phyloP scores from a whole-genome alignment of 2,329 filamentous ascomycete genomes.

The Didymella lethalis region DNA sequence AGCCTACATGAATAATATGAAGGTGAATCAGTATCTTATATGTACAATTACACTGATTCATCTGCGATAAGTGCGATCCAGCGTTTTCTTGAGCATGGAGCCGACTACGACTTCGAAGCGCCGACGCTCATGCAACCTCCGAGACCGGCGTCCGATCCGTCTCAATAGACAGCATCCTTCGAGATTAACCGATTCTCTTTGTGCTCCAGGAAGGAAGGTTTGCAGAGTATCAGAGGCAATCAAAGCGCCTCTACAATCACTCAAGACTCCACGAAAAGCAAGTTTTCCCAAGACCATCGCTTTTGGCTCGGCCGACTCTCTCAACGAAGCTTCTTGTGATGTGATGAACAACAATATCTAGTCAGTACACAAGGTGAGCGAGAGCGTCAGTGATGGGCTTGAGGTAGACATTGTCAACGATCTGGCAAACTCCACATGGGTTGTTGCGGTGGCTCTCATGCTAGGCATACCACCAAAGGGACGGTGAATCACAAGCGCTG shows the following conservation, averaged over 20 bases:
- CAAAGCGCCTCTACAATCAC: slow-evolving; percentile 49
- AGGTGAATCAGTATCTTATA: not conserved
- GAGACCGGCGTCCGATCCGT: not conserved
- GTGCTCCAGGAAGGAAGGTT: slow-evolving; percentile 73
- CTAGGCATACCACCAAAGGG: not conserved
- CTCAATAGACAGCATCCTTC: not conserved
- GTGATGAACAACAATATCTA: not conserved
- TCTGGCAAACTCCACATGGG: not conserved
- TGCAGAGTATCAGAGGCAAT: slow-evolving; percentile 61
- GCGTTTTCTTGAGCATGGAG: not conserved
- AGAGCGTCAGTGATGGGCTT: not conserved
- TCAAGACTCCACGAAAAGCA: not conserved
- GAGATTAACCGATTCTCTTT: slow-evolving; percentile 61
- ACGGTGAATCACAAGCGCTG: not conserved
- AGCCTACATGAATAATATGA: not conserved
- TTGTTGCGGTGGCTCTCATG: not conserved
- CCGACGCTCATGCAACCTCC: not conserved
- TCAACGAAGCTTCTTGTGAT: not conserved
- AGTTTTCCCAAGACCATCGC: not conserved
- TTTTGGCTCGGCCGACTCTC: not conserved
- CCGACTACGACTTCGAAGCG: not conserved
- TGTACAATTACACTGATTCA: not conserved
- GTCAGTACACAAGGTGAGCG: not conserved
- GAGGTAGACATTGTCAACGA: not conserved
- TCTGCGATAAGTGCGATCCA: not conserved